Base-by-base conservation (phyloP, 306 rosid genomes). In the Sicyos baderoa region DNA sequence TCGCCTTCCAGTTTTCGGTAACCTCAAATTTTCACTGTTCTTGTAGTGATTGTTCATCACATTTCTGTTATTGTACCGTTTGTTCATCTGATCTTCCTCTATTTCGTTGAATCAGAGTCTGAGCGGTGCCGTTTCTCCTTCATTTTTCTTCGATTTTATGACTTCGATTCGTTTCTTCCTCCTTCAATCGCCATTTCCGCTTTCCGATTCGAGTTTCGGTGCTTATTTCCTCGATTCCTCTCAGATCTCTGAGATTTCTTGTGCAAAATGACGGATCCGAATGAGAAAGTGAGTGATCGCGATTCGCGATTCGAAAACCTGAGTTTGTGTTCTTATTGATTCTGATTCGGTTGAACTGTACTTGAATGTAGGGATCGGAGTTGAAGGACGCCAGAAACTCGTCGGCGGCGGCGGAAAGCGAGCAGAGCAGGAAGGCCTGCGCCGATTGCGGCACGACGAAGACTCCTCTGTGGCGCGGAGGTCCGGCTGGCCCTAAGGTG, bases 401-500 rank as follows among this genome's bases (percentile, higher is more conserved):
- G 40, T 66, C 63, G 35, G 74, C 89, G 1, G 76, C 92, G 0
- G 81, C 80, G 2, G 95, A 83, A 32, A 76, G 48, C 8, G 82
- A 78, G 42, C 83, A 72, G 68, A 57, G 70, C 47, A 90, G 83
- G 78, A 93, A 90, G 50, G 86, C 89, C 4, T 93, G 99, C 50
- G 94, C 94, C 44, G 97, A 93, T 77, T 93, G 99, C 51, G 99
- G 97, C 5, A 93, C 99, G 12, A 61, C 91, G 15, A 90, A 90
- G 49, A 93, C 96, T 23, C 99, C 99, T 76, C 81, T 93, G 12
- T 93, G 99, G 97, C 63, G 97, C 15, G 99, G 99, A 16, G 97
- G 99, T 25, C 99, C 97, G 0, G 96, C 99, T 0, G 96, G 99
- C 1, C 99, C 99, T 0, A 93, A 90, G 96, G 99, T 91, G 62